These are phyloP conservation scores for Sugiyamaella boreocaroliniensis DNA, from an alignment of 805 yeast genomes.

Conservation along the genomic window DNA sequence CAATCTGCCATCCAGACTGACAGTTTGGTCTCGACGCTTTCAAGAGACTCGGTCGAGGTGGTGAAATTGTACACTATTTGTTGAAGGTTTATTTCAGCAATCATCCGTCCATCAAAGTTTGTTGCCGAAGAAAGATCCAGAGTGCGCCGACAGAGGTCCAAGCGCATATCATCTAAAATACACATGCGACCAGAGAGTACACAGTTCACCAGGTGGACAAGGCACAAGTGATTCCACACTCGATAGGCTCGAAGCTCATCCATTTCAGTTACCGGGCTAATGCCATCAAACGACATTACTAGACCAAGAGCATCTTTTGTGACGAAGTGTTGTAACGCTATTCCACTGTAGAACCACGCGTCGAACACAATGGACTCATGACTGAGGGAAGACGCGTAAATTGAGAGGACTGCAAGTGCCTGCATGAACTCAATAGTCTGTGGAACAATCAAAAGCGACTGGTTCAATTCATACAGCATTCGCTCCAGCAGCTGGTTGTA, in stretches of 20 bases:
- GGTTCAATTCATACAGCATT: constrained; percentile 45
- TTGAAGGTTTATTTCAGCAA: constrained; percentile 63
- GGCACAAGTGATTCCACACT: constrained; percentile 63
- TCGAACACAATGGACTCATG: constrained; percentile 50
- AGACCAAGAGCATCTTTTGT: constrained; percentile 38
- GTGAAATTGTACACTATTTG: constrained; percentile 52
- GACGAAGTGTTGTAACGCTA: constrained; percentile 58
- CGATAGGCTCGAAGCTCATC: constrained; percentile 52
- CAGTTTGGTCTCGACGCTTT: constrained; percentile 42
- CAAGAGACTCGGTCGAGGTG: constrained; percentile 35
- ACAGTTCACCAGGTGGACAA: constrained; percentile 62
- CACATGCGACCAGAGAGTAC: constrained; percentile 60
- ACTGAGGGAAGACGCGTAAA: constrained; percentile 58
- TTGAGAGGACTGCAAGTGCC: constrained; percentile 56
- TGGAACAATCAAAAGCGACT: constrained; percentile 38
- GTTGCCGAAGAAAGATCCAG: constrained; percentile 55
- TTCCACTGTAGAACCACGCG: constrained; percentile 61
- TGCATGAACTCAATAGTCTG: constrained; percentile 57
- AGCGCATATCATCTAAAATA: constrained; percentile 51
- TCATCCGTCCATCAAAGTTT: constrained; percentile 77
- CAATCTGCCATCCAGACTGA: constrained; percentile 60
- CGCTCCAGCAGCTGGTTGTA: constrained; percentile 42
- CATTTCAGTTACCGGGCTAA: constrained; percentile 37
- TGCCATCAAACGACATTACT: constrained; percentile 24
- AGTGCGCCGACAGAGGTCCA: constrained; percentile 53